These are phyloP conservation scores for Limnanthes douglasii DNA, from an alignment of 345 rosid species.

Conservation along the genomic window DNA sequence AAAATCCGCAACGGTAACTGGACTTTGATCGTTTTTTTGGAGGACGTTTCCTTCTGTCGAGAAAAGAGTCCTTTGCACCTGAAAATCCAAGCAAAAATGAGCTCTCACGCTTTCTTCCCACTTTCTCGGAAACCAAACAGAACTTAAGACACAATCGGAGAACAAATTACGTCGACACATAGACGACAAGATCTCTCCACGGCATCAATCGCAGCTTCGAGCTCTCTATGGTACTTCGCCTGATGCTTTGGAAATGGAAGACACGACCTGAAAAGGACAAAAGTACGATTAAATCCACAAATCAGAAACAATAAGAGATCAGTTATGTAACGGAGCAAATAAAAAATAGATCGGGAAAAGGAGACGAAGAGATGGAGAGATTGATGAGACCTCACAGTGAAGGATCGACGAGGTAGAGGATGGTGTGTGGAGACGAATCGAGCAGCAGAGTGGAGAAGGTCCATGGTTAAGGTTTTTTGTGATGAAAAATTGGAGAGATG, in stretches of 20 bases:
- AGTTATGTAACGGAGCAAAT: neutral
- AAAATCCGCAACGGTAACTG: conserved; percentile 83
- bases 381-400: conserved; percentile 28
- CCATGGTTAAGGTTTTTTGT: too few relatives aligned
- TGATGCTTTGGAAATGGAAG: conserved; percentile 48
- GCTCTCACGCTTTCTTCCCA: too few relatives aligned
- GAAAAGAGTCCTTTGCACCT: conserved; percentile 18
- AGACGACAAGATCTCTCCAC: conserved; percentile 78
- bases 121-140: conserved; percentile 6
- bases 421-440: conserved; percentile 24
- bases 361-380: conserved; percentile 2
- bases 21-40: conserved; percentile 71
- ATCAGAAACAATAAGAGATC: neutral
- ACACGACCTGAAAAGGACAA: conserved; percentile 28
- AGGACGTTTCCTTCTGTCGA: conserved; percentile 33
- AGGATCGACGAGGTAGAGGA: conserved; percentile 10
- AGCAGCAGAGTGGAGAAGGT: conserved; percentile 22
- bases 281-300: too few relatives aligned
- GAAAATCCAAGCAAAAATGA: neutral
- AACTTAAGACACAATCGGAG: neutral
- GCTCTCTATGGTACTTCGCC: conserved; percentile 58
- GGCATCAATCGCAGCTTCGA: conserved; percentile 50
- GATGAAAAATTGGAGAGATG: too few relatives aligned
- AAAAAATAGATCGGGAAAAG: neutral
- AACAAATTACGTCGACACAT: conserved; percentile 42